These are phyloP conservation scores for Geranium incanum DNA, from an alignment of 441 rosid genomes.

Conservation along the genomic window DNA sequence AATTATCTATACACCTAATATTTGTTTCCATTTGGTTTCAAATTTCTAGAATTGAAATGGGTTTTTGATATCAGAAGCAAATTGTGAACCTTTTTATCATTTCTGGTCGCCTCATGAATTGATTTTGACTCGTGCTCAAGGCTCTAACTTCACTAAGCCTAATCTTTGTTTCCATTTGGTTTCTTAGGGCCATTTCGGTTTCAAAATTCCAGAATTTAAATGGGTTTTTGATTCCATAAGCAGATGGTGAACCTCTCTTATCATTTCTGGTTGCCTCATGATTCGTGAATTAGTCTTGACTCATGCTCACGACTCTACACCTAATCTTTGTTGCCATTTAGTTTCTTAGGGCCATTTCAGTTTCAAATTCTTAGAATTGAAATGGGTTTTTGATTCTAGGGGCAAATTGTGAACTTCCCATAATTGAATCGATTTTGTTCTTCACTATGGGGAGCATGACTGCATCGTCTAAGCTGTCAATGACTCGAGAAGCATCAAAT, in stretches of 20 bases:
- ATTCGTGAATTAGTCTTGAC: too few species aligned
- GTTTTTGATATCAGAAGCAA: too few species aligned
- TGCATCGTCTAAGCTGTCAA: slow-evolving; percentile 39
- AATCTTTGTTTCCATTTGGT: slow-evolving; percentile 7
- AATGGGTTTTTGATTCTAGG: slow-evolving; percentile 15
- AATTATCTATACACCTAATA: neutral
- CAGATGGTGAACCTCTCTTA: too few species aligned
- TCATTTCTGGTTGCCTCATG: too few species aligned
- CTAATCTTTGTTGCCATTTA: slow-evolving; percentile 3
- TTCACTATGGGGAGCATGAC: slow-evolving; percentile 45
- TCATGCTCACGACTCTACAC: neutral
- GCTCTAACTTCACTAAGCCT: neutral
- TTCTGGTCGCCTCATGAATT: too few species aligned
- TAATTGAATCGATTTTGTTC: neutral
- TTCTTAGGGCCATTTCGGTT: slow-evolving; percentile 9
- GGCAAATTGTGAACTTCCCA: neutral
- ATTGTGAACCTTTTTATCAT: too few species aligned
- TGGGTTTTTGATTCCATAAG: slow-evolving; percentile 9
- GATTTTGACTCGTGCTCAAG: too few species aligned
- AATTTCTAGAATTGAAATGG: too few species aligned
- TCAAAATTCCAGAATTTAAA: neutral
- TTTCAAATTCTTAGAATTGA: slow-evolving; percentile 5
- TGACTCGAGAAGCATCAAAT: slow-evolving; percentile 55
- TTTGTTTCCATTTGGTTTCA: slow-evolving; percentile 4
- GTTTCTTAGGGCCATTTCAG: slow-evolving; percentile 9